Evolutionary conservation across 805 yeast genomes (phyloP).

Genomic region (Aciculoconidium aculeatum): DNA sequence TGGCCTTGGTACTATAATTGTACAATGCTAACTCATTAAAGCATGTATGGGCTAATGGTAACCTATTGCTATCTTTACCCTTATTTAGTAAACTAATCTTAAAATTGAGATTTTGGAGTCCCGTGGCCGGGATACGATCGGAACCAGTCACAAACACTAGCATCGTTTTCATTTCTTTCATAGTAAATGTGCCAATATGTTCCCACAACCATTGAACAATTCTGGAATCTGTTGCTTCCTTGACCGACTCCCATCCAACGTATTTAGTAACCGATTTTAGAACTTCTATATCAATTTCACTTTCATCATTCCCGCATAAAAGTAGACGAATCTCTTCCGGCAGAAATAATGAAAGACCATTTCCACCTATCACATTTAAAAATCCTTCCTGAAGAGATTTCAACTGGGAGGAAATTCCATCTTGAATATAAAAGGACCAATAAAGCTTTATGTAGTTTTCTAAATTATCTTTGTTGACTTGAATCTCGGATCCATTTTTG

Average conservation of each 20-base stretch:
- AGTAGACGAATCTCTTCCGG: conserved; percentile 78
- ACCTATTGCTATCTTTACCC: conserved; percentile 36
- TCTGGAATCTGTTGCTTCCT: conserved; percentile 30
- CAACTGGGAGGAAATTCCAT: conserved; percentile 48
- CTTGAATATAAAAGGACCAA: conserved; percentile 54
- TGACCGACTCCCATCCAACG: conserved; percentile 49
- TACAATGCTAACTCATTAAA: conserved; percentile 83
- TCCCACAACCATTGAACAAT: conserved; percentile 87
- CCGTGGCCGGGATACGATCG: conserved; percentile 90
- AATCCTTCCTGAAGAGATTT: conserved; percentile 66
- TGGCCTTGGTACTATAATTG: conserved; percentile 53
- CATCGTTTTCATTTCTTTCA: conserved; percentile 52
- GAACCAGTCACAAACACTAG: conserved; percentile 83
- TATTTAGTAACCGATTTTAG: conserved; percentile 71
- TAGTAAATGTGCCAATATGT: conserved; percentile 44
- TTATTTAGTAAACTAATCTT: conserved; percentile 49
- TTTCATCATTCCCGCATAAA: conserved; percentile 70
- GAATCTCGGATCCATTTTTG: conserved; percentile 47
- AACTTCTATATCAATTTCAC: conserved; percentile 57
- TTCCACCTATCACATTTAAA: conserved; percentile 67
- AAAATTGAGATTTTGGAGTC: conserved; percentile 68
- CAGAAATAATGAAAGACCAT: conserved; percentile 71
- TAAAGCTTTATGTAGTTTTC: conserved; percentile 58
- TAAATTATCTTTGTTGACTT: conserved; percentile 57
- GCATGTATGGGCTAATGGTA: conserved; percentile 92